These are phyloP conservation scores for Cyathus striatus DNA, from an alignment of 768 basidiomycete species.

Conservation along the genomic window DNA sequence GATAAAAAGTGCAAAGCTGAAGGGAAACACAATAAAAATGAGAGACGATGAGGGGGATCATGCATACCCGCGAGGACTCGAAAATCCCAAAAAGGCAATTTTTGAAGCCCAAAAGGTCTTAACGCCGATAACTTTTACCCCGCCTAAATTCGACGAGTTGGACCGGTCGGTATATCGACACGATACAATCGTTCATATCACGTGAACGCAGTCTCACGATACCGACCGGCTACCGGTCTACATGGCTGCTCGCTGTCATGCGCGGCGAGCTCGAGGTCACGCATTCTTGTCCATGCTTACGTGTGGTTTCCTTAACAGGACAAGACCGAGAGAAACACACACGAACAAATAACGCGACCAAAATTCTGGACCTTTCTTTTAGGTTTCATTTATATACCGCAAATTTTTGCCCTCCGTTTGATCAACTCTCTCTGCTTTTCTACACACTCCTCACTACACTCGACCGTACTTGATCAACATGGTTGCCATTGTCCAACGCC, in stretches of 20 bases:
- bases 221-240: too few relatives aligned
- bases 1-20: too few relatives aligned
- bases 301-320: background rate
- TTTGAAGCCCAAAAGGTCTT: too few relatives aligned
- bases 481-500: conserved; percentile 72
- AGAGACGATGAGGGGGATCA: too few relatives aligned
- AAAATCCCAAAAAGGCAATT: too few relatives aligned
- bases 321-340: conserved; percentile 8
- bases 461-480: conserved; percentile 19
- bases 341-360: conserved; percentile 19
- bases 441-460: background rate
- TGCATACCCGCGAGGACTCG: too few relatives aligned
- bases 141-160: too few relatives aligned
- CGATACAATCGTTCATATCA: too few relatives aligned
- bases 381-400: conserved; percentile 3
- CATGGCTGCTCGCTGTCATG: background rate
- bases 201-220: too few relatives aligned
- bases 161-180: too few relatives aligned
- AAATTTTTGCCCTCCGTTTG: background rate
- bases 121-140: too few relatives aligned
- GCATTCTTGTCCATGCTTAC: background rate
- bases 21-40: too few relatives aligned
- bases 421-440: conserved; percentile 2
- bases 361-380: conserved; percentile 9
- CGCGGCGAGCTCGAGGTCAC: background rate